Evolutionary conservation across 2,329 filamentous ascomycete species (phyloP).

Genomic region (Eutypella sp.): DNA sequence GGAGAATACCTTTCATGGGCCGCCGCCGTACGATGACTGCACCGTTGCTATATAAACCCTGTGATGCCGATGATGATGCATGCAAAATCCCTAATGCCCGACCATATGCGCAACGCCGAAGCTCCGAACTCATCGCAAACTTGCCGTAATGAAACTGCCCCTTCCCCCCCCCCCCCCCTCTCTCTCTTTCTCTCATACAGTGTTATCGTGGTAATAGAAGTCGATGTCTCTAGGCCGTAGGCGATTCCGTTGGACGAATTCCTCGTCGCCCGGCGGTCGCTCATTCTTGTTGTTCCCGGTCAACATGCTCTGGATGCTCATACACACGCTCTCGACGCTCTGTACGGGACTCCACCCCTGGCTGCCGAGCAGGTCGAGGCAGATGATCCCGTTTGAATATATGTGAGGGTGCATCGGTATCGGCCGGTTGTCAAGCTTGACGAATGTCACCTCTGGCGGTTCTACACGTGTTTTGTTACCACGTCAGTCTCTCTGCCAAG

Average conservation of each 20-base stretch:
- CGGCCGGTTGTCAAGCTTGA: slow-evolving; percentile 55
- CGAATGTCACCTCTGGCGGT: slow-evolving; percentile 90
- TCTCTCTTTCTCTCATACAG: slow-evolving; percentile 44
- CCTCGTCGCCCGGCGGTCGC: slow-evolving; percentile 81
- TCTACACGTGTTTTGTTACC: slow-evolving; percentile 46
- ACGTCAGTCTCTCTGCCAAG: slow-evolving; percentile 6
- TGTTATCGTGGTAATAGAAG: slow-evolving; percentile 91
- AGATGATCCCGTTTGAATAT: slow-evolving; percentile 98
- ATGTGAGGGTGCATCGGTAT: slow-evolving; percentile 97
- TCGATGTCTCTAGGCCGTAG: slow-evolving; percentile 81
- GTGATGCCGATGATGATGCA: neutral
- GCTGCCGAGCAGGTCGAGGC: slow-evolving; percentile 81
- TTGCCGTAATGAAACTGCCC: slow-evolving; percentile 4
- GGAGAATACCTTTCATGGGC: neutral
- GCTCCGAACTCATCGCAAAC: slow-evolving; percentile 6
- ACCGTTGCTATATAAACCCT: neutral
- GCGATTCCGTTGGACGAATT: slow-evolving; percentile 79
- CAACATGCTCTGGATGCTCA: slow-evolving; percentile 97
- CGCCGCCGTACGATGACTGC: neutral
- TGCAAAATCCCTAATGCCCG: slow-evolving; percentile 1
- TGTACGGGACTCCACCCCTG: slow-evolving; percentile 96
- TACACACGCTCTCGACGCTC: slow-evolving; percentile 93
- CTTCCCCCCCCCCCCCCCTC: neutral
- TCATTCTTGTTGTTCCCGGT: slow-evolving; percentile 92
- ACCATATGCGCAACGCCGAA: slow-evolving; percentile 14